Percentiles rank a stretch among this genome's conserved stretches.
Conservation (phyloP, 2,329 filamentous ascomycete genomes). For the Xylariaceae sp. region DNA sequence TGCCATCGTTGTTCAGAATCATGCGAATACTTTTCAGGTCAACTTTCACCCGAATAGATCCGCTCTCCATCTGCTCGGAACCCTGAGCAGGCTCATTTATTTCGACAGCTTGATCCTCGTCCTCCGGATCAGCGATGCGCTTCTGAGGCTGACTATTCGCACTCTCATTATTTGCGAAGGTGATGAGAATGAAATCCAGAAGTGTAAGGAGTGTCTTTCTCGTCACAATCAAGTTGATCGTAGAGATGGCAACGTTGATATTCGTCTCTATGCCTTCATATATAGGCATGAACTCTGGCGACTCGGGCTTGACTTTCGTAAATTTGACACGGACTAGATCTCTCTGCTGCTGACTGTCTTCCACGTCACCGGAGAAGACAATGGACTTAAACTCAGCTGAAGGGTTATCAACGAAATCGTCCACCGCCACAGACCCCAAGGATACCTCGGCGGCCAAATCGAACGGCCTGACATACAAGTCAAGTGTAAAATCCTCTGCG, state of each 20-base stretch:
- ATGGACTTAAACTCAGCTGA: conserved; percentile 95
- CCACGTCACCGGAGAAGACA: conserved; percentile 79
- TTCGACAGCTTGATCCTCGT: conserved; percentile 49
- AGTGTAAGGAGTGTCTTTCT: conserved; percentile 90
- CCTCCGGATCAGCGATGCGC: conserved; percentile 43
- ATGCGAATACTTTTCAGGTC: conserved; percentile 92
- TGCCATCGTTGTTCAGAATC: conserved; percentile 97
- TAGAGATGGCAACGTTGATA: conserved; percentile 87
- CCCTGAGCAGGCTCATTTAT: conserved; percentile 47
- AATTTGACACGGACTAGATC: conserved; percentile 91
- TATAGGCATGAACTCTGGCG: conserved; percentile 89
- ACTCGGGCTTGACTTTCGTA: conserved; percentile 84
- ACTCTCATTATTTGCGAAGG: conserved; percentile 72
- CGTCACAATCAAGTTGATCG: conserved; percentile 95
- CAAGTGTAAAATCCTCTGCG: conserved; percentile 84
- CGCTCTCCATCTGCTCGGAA: conserved; percentile 54
- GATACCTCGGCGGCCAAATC: conserved; percentile 95
- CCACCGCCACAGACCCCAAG: conserved; percentile 83
- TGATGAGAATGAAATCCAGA: conserved; percentile 91
- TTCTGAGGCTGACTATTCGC: conserved; percentile 43
- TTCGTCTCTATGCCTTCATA: conserved; percentile 96
- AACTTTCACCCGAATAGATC: conserved; percentile 91
- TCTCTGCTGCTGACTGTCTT: conserved; percentile 77
- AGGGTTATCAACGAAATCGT: conserved; percentile 93
- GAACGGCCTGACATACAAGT: conserved; percentile 86